Base-by-base conservation (phyloP, 306 rosid species). In the Lagenaria siceraria region DNA sequence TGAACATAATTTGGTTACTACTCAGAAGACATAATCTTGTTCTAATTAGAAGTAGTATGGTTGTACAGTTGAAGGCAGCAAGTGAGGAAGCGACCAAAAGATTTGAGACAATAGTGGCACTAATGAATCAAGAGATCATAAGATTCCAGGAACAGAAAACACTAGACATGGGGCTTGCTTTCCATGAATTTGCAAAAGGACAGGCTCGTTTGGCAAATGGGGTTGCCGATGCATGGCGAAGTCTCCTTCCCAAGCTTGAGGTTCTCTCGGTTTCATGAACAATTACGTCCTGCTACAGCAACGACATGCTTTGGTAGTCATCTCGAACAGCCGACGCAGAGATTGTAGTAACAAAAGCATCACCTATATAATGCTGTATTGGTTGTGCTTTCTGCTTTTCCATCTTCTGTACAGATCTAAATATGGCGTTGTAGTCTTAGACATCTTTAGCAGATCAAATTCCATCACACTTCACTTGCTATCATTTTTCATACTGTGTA, bases 231-330 rank as follows among this genome's bases (percentile, higher is more conserved):
- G 98, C 98, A 0, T 96, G 98, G 99, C 84, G 94, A 81, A 92
- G 98, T 86, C 90, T 96, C 77, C 90, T 92, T 65, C 99, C 99
- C 42, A 96, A 96, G 88, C 97, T 96, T 10, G 99, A 96, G 69
- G 84, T 89, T 24, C 69, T 76, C 17, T 76, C 66, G 0, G 69
- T 55, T 36, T 76, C 78, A 1, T 46, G 4, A 80, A 42, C 17
- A n/a, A 49, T 46, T 24, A 43, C 17, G 2, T 46, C 29, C 19
- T 4, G 43, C 22, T 19, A 17, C 52, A 9, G 31, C 51, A 21
- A 64, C 5, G 27, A 36, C 72, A 6, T 62, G 58, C 18, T 24
- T 73, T 5, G 17, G 48, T 51, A 49, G 29, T 51, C 46, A 18
- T 29, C 18, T 72, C 7, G 10, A 27, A 17, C 27, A 4, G 46